A percentile compares a stretch with the other conserved stretches of the same genome.
Evolutionary conservation across 768 basidiomycete genomes (phyloP).

Genomic region (Coprinopsis sp.): DNA sequence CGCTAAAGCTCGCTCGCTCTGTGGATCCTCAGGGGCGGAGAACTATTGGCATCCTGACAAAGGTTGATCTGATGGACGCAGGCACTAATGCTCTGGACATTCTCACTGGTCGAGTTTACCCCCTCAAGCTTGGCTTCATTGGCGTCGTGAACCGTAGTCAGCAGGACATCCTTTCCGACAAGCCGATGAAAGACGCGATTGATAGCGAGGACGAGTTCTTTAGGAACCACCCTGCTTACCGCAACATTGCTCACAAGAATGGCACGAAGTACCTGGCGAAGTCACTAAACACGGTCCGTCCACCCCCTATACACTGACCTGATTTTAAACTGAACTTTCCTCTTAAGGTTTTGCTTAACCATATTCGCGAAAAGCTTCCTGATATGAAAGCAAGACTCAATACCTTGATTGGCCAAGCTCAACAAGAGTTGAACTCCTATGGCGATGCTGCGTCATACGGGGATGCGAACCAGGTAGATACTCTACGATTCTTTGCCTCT

Average conservation of each 20-base stretch:
- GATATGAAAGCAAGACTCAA: constrained; percentile 99
- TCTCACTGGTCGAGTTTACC: constrained; percentile 94
- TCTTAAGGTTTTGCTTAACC: constrained; percentile 82
- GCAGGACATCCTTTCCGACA: constrained; percentile 89
- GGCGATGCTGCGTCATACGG: constrained; percentile 91
- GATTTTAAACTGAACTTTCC: background rate
- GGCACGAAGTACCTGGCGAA: constrained; percentile 95
- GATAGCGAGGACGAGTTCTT: constrained; percentile 91
- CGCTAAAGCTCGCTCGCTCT: constrained; percentile 90
- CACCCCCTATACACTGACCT: background rate
- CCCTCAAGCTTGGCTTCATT: constrained; percentile 96
- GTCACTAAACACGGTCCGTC: constrained; percentile 82
- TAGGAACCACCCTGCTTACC: constrained; percentile 80
- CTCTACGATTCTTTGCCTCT: constrained; percentile 6
- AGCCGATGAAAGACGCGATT: constrained; percentile 80
- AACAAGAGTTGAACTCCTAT: constrained; percentile 95
- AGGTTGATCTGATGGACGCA: constrained; percentile 98
- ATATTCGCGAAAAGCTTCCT: constrained; percentile 96
- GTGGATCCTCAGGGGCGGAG: constrained; percentile 96
- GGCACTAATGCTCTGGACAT: constrained; percentile 97
- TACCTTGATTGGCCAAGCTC: constrained; percentile 97
- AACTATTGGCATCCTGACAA: constrained; percentile 94
- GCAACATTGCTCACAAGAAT: constrained; percentile 95
- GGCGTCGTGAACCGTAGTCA: constrained; percentile 98
- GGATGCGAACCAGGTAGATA: constrained; percentile 82